A percentile compares a stretch with the other conserved stretches of the same genome.
Conservation (phyloP, 768 basidiomycete genomes). For the Hypholoma sublateritium region DNA sequence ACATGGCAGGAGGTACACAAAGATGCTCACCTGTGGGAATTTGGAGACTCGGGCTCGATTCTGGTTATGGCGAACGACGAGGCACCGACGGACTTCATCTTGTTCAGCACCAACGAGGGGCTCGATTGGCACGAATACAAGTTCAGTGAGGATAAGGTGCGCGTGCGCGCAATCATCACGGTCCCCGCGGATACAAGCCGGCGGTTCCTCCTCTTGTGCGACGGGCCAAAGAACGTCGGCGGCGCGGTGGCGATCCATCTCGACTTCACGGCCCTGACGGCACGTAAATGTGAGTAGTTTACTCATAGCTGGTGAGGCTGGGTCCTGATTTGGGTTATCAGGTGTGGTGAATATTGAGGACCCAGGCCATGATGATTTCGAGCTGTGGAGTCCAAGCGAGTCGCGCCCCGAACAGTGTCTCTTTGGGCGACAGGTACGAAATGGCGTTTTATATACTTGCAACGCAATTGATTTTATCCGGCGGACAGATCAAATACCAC, state of each 20-base stretch:
- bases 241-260: slow-evolving; percentile 76
- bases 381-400: slow-evolving; percentile 94
- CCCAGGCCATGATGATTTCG: slow-evolving; percentile 88
- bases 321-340: slow-evolving; percentile 24
- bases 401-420: slow-evolving; percentile 85
- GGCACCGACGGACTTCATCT: slow-evolving; percentile 82
- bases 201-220: slow-evolving; percentile 84
- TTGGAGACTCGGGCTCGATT: slow-evolving; percentile 95
- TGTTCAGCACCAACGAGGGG: slow-evolving; percentile 92
- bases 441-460: too few species aligned
- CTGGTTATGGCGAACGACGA: slow-evolving; percentile 96
- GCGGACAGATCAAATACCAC: slow-evolving; percentile 79
- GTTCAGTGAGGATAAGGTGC: slow-evolving; percentile 72
- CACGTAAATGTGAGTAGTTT: slow-evolving; percentile 63
- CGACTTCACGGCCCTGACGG: slow-evolving; percentile 83
- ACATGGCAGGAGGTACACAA: slow-evolving; percentile 99
- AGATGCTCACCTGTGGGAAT: slow-evolving; percentile 97
- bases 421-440: slow-evolving; percentile 84
- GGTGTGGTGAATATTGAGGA: slow-evolving; percentile 70
- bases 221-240: slow-evolving; percentile 39
- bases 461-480: not conserved
- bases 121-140: slow-evolving; percentile 84
- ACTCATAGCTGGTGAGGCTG: not conserved
- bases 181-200: slow-evolving; percentile 90
- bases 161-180: slow-evolving; percentile 78